Conservation (phyloP, 331 rosid species). For the Cucumis variabilis region DNA sequence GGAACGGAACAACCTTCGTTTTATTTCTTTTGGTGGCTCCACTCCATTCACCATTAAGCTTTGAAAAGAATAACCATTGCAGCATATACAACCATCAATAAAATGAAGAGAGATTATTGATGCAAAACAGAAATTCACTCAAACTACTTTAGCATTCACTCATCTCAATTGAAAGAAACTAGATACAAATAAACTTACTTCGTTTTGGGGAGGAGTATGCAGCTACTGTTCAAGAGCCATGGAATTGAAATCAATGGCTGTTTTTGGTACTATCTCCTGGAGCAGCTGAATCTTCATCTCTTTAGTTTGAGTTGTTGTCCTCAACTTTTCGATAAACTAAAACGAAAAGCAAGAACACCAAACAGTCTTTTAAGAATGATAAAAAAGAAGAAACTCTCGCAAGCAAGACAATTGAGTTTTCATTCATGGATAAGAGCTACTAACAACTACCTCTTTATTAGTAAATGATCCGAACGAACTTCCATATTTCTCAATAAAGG, state of each 20-base stretch:
- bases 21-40: slow-evolving; percentile 36
- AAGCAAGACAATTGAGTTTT: neutral
- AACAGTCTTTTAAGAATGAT: neutral
- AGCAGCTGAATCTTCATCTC: slow-evolving; percentile 67
- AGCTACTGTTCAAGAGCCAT: slow-evolving; percentile 57
- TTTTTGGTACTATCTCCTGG: slow-evolving; percentile 69
- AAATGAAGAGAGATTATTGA: neutral
- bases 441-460: slow-evolving; percentile 66
- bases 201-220: slow-evolving; percentile 42
- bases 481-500: slow-evolving; percentile 58
- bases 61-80: slow-evolving; percentile 9
- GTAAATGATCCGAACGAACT: slow-evolving; percentile 54
- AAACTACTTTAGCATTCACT: neutral
- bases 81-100: slow-evolving; percentile 3
- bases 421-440: neutral
- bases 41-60: neutral
- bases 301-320: slow-evolving; percentile 44
- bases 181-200: slow-evolving; percentile 37
- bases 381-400: slow-evolving; percentile 12
- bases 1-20: slow-evolving; percentile 37
- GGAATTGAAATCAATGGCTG: slow-evolving; percentile 69
- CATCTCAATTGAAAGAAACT: neutral
- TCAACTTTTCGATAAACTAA: slow-evolving; percentile 66
- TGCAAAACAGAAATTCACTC: neutral
- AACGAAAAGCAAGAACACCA: slow-evolving; percentile 33